Percentiles rank a stretch among this genome's conserved stretches.
These are phyloP conservation scores for Colletotrichum lentis DNA, from an alignment of 2,329 filamentous ascomycete species.

Conservation along the genomic window DNA sequence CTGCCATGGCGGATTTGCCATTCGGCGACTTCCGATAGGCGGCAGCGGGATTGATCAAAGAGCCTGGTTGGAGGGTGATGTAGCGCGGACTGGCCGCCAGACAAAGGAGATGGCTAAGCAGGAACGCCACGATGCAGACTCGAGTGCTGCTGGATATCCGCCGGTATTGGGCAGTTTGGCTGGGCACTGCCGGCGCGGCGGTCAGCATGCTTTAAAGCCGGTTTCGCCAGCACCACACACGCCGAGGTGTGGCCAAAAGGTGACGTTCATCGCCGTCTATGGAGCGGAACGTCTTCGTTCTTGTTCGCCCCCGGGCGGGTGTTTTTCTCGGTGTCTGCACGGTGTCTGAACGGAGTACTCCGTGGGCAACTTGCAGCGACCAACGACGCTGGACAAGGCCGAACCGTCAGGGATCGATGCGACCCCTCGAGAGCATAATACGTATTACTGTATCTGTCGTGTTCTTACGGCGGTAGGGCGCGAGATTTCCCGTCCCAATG, in stretches of 20 bases:
- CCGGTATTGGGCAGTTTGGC: constrained; percentile 14
- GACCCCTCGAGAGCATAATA: not conserved
- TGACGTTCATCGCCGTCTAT: constrained; percentile 9
- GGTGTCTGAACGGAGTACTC: not conserved
- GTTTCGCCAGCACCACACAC: constrained; percentile 22
- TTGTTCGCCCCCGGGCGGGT: not conserved
- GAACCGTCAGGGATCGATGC: not conserved
- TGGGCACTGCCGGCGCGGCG: constrained; percentile 13
- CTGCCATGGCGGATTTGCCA: constrained; percentile 16
- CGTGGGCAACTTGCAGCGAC: not conserved
- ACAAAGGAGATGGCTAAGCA: constrained; percentile 27
- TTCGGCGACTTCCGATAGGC: constrained; percentile 24
- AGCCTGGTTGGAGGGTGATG: constrained; percentile 9
- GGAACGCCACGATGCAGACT: constrained; percentile 29
- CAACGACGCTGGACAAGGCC: not conserved
- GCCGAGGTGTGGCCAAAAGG: constrained; percentile 31
- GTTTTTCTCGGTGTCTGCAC: no score
- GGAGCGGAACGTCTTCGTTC: not conserved
- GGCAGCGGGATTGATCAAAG: constrained; percentile 13
- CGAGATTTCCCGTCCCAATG: constrained; percentile 9
- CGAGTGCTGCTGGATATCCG: constrained; percentile 6
- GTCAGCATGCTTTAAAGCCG: constrained; percentile 29
- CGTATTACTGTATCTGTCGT: no score
- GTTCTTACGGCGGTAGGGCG: not conserved
- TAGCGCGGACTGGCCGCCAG: constrained; percentile 33